These are phyloP conservation scores for Gnomoniopsis sp. DNA, from an alignment of 2,329 filamentous ascomycete genomes.

Conservation along the genomic window DNA sequence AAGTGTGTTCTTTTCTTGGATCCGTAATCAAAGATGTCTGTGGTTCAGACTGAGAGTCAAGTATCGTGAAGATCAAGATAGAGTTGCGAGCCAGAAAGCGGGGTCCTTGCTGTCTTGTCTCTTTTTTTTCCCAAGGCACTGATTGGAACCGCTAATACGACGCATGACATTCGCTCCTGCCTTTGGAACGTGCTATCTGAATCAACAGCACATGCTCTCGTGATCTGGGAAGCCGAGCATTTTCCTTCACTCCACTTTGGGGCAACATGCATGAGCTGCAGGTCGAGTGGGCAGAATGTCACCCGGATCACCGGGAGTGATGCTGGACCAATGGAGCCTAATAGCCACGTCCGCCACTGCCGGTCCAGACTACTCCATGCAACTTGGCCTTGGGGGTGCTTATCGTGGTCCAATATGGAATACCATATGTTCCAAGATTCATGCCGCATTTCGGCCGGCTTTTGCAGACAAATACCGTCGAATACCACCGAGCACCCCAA, in stretches of 20 bases:
- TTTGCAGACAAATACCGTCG: too few relatives aligned
- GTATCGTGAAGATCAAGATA: too few relatives aligned
- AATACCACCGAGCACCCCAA: too few relatives aligned
- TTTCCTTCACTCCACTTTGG: neutral
- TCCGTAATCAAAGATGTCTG: too few relatives aligned
- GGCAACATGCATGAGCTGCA: neutral
- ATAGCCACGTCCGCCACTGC: neutral
- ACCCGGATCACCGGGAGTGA: conserved; percentile 2
- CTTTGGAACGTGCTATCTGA: conserved; percentile 7
- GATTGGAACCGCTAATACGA: too few relatives aligned
- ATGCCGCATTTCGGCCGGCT: too few relatives aligned
- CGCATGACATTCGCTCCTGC: neutral
- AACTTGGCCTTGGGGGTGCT: neutral
- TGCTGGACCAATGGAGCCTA: neutral
- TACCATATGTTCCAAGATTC: too few relatives aligned
- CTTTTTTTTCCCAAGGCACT: too few relatives aligned
- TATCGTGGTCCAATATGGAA: too few relatives aligned
- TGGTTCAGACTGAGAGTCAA: too few relatives aligned
- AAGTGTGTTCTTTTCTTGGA: neutral
- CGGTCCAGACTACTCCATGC: neutral
- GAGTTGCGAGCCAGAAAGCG: too few relatives aligned
- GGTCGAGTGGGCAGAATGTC: conserved; percentile 11
- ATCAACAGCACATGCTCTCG: neutral
- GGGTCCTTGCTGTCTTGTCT: too few relatives aligned
- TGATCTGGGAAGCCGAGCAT: conserved; percentile 2